Evolutionary conservation across 805 yeast species (phyloP), one percentile per base, ranked within the genome.

Genomic region (Brettanomyces bruxellensis): DNA sequence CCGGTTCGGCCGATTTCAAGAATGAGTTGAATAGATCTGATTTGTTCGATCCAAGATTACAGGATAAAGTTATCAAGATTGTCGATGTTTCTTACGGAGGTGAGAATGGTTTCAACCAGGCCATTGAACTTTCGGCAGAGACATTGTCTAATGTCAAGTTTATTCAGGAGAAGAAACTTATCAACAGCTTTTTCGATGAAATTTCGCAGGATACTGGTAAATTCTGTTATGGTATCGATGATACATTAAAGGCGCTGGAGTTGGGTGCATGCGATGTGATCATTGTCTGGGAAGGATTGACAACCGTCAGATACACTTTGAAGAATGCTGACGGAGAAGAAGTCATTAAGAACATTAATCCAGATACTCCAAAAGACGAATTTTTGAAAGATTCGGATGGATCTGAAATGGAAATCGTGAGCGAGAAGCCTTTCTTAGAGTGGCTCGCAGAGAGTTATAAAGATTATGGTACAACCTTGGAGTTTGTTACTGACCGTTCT

Each of bases 71-170:
- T 59, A 77, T 93, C 51, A 87, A 89, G 67, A 78, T 90, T 64
- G 99, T 95, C 47, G 99, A 93, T 73, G 86, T 93, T 47, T 90
- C 98, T 3, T 93, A 93, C 62, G 99, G 99, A 69, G 99, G 99
- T 65, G 99, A 93, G 70, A 93, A 93, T 66, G 99, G 99, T 41
- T 93, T 93, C 75, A 93, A 93, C 72, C 99, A 93, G 74, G 99
- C 99, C 40, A 95, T 93, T 59, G 99, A 93, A 69, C 76, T 93
- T 56, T 86, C 97, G 32, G 96, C 97, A 30, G 99, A 93, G 74
- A 86, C 99, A 25, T 76, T 93, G 62, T 85, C 97, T 43, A 93
- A 91, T 66, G 99, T 93, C 56, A 93, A 93, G 68, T 93, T 93
- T 65, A 91, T 93, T 51, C 99, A 93, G 72, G 99, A 93, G 68